Conservation (phyloP, 108 stramenopile genomes). For the Schizochytrium sp. region DNA sequence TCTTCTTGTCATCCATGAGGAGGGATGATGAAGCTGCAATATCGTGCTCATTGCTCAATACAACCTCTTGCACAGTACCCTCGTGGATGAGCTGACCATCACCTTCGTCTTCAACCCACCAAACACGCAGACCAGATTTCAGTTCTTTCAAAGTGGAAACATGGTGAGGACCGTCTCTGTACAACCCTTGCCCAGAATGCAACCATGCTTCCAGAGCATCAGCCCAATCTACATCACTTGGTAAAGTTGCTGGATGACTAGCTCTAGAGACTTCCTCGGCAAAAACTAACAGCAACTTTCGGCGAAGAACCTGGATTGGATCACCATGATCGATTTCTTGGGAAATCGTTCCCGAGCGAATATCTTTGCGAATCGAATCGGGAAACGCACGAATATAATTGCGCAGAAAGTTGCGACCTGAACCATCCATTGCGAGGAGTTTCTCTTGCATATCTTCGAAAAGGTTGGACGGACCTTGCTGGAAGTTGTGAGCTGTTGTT, state of each 20-base stretch:
- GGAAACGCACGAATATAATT: constrained; percentile 57
- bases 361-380: constrained; percentile 20
- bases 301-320: constrained; percentile 37
- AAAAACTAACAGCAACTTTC: constrained; percentile 44
- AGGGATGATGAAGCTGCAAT: not conserved
- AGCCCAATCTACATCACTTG: not conserved
- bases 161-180: not conserved
- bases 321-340: constrained; percentile 41
- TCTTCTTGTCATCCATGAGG: not conserved
- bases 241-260: not conserved
- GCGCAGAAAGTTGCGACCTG: constrained; percentile 57
- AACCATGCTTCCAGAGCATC: not conserved
- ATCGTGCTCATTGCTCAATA: not conserved
- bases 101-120: constrained; percentile 54
- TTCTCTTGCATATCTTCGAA: constrained; percentile 57
- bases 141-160: not conserved
- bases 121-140: not conserved
- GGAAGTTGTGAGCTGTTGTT: not conserved
- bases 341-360: constrained; percentile 32
- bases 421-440: constrained; percentile 51
- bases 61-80: not conserved
- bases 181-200: not conserved
- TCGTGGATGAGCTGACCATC: not conserved
- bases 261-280: constrained; percentile 7
- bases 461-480: not conserved